Evolutionary conservation across 2,329 filamentous ascomycete genomes (phyloP).

Genomic region (Exutisphaerella laricina): DNA sequence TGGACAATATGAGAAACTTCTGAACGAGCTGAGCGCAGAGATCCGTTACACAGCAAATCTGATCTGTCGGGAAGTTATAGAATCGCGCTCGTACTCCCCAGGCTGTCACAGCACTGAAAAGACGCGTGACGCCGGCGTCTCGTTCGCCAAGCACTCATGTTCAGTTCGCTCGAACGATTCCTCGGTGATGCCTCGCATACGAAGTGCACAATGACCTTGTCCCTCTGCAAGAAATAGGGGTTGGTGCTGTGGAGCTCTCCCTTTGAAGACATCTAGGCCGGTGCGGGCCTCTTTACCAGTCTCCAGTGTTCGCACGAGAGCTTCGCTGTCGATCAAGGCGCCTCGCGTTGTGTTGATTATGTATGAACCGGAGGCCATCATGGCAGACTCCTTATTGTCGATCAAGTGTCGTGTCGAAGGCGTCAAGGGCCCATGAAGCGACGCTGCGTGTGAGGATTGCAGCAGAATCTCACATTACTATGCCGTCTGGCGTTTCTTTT

Average conservation of each 20-base stretch:
- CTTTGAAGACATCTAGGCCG: constrained; percentile 48
- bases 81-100: no score
- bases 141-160: constrained; percentile 61
- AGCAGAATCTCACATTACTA: no score
- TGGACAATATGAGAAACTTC: no score
- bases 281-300: constrained; percentile 44
- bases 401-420: constrained; percentile 40
- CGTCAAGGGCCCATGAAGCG: constrained; percentile 46
- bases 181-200: constrained; percentile 62
- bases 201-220: constrained; percentile 56
- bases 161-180: constrained; percentile 64
- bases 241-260: constrained; percentile 48
- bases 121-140: no score
- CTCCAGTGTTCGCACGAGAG: constrained; percentile 44
- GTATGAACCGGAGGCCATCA: constrained; percentile 46
- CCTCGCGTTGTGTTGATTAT: constrained; percentile 51
- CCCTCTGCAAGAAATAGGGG: constrained; percentile 39
- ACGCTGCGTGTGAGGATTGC: constrained; percentile 43
- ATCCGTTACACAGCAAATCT: no score
- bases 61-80: no score
- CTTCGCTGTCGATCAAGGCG: constrained; percentile 45
- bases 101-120: no score
- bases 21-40: no score
- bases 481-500: no score
- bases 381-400: constrained; percentile 36